phyloP scores from a whole-genome alignment of 1,139 yeast species.

The Hyphopichia buzzinii region DNA sequence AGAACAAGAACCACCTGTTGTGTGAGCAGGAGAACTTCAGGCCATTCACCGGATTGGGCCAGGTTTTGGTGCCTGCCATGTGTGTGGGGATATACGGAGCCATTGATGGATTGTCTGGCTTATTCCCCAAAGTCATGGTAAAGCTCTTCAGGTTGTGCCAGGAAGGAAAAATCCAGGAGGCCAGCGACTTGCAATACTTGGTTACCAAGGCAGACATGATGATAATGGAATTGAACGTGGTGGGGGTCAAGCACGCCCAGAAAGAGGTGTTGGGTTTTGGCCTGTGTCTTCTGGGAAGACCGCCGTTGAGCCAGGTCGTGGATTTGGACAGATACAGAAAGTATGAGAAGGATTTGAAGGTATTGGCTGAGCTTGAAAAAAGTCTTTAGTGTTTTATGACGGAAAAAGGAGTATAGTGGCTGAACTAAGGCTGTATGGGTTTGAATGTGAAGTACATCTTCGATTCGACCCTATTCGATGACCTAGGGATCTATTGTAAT shows the following conservation, averaged over 20 bases:
- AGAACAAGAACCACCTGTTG: constrained; percentile 23
- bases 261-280: constrained; percentile 16
- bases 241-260: constrained; percentile 34
- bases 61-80: constrained; percentile 42
- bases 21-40: constrained; percentile 31
- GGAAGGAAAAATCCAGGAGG: constrained; percentile 33
- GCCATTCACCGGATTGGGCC: constrained; percentile 47
- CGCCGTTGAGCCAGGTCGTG: constrained; percentile 15
- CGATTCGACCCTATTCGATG: too few relatives aligned
- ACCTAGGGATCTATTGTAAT: too few relatives aligned
- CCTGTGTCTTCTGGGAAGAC: constrained; percentile 16
- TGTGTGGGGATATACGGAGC: constrained; percentile 43
- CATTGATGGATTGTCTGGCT: constrained; percentile 45
- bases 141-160: constrained; percentile 26
- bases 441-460: too few relatives aligned
- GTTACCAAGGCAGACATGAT: constrained; percentile 42
- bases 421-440: too few relatives aligned
- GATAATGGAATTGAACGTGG: constrained; percentile 40
- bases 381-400: neutral
- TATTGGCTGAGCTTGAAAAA: neutral
- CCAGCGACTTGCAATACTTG: constrained; percentile 35
- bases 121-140: constrained; percentile 41
- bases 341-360: constrained; percentile 5
- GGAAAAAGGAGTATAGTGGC: too few relatives aligned
- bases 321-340: constrained; percentile 9